Evolutionary conservation across 2,329 filamentous ascomycete genomes (phyloP), one percentile per base, ranked within the genome.

Genomic region (Paecilomyces dactylethromorphus): DNA sequence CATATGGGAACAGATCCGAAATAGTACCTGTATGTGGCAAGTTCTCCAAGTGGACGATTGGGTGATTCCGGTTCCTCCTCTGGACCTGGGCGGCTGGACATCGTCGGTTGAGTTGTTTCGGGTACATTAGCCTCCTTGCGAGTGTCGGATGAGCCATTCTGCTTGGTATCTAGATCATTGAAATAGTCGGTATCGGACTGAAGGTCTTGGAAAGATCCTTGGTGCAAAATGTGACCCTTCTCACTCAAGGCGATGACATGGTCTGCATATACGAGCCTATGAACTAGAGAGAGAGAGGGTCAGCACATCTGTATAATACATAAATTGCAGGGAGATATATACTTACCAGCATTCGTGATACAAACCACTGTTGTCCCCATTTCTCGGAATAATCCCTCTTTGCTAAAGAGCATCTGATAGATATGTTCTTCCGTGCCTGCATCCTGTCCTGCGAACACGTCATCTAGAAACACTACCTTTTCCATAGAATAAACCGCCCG

Each of bases 241-340:
- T 63, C 35, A 0, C 73, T 74, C 0, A 84, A 72, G 0, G 76
- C 78, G 45, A 84, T 75, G 7, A 84, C 76, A 33, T 80, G 76
- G 52, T 81, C 74, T 1, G 79, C 76, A 0, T 69, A 66, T 0
- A 77, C 74, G 0, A 82, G 63, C 58, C 74, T 72, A 3, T 69
- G 64, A 21, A 78, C 65, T 2, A 71, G 74, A 60, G 26, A 71
- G 74, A 60, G 26, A 29, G 2, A 15, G 29, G 2, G 35, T 33
- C 21, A 55, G 53, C 39, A 24, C n/a, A 21, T 8, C 22, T 33
- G 21, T 15, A 8, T 33, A 13, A 18, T 18, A 1, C 13, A 45
- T 29, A 29, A 56, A 24, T 53, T 12, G 21, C 26, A 3, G 5
- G 8, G 15, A 11, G 21, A 22, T 21, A 15, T 5, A 24, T 12